phyloP scores from a whole-genome alignment of 202 grass and related monocot genomes.

The Setaria italica region DNA sequence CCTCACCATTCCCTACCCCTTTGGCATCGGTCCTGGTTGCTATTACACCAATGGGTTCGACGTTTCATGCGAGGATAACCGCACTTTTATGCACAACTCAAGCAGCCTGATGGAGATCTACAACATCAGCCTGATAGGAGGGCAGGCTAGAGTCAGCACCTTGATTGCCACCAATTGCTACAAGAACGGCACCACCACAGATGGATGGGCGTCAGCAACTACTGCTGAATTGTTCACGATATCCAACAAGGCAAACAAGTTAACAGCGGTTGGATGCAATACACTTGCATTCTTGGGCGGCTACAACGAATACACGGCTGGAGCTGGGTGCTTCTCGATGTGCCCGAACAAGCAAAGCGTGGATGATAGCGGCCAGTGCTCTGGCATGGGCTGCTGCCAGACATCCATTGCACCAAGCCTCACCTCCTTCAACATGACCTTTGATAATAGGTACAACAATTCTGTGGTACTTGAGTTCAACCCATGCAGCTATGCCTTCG shows the following conservation, averaged over 20 bases:
- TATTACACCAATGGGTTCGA: slow-evolving; percentile 28
- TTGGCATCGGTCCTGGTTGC: slow-evolving; percentile 57
- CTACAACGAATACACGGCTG: neutral
- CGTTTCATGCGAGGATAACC: slow-evolving; percentile 45
- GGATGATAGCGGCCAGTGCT: slow-evolving; percentile 31
- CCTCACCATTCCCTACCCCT: slow-evolving; percentile 62
- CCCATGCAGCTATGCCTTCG: slow-evolving; percentile 55
- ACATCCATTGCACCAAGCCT: slow-evolving; percentile 38
- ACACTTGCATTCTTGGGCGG: slow-evolving; percentile 19
- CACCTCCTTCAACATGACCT: neutral
- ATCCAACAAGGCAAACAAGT: slow-evolving; percentile 45
- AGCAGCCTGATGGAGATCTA: slow-evolving; percentile 5
- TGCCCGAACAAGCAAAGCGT: neutral
- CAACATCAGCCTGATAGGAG: slow-evolving; percentile 29
- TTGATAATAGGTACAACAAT: slow-evolving; percentile 28
- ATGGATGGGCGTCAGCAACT: neutral
- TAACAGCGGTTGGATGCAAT: slow-evolving; percentile 52
- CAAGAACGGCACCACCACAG: neutral
- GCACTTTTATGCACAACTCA: slow-evolving; percentile 30
- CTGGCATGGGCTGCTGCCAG: slow-evolving; percentile 63
- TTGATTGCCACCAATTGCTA: slow-evolving; percentile 43
- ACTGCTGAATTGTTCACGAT: neutral
- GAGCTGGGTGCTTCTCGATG: slow-evolving; percentile 24
- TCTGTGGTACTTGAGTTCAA: neutral
- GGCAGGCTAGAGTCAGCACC: slow-evolving; percentile 32